phyloP scores from a whole-genome alignment of 495 filamentous ascomycete genomes.

The Podospora pseudoanserina region DNA sequence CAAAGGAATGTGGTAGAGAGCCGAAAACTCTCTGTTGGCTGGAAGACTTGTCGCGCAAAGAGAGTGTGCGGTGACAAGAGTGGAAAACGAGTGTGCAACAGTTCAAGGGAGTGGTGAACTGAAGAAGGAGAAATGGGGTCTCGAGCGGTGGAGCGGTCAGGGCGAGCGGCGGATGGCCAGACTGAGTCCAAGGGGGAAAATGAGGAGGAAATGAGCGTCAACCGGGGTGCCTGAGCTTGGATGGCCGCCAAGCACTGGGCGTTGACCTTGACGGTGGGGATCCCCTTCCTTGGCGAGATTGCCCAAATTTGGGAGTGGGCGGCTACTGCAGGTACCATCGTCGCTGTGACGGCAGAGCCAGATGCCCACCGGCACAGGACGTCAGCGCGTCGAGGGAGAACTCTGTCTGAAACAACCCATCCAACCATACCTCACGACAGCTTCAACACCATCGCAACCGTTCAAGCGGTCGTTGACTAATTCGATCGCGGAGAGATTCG shows the following conservation, averaged over 20 bases:
- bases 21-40: slow-evolving; percentile 50
- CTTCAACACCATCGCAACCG: no score
- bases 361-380: no score
- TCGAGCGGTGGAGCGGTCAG: slow-evolving; percentile 30
- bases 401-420: no score
- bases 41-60: slow-evolving; percentile 27
- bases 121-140: slow-evolving; percentile 22
- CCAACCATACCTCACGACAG: no score
- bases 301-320: slow-evolving; percentile 15
- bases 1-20: slow-evolving; percentile 62
- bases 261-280: slow-evolving; percentile 22
- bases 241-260: slow-evolving; percentile 18
- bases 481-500: no score
- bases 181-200: slow-evolving; percentile 28
- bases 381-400: background rate
- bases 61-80: slow-evolving; percentile 19
- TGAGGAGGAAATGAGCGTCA: slow-evolving; percentile 36
- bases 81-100: slow-evolving; percentile 29
- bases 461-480: no score
- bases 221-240: slow-evolving; percentile 28
- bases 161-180: slow-evolving; percentile 10
- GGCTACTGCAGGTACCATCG: slow-evolving; percentile 30
- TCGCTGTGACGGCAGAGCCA: slow-evolving; percentile 9
- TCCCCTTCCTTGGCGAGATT: slow-evolving; percentile 37
- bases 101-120: slow-evolving; percentile 32